A percentile compares a stretch with the other conserved stretches of the same genome.
These are phyloP conservation scores for Ophiostoma fasciatum DNA, from an alignment of 2,329 filamentous ascomycete species.

Conservation along the genomic window DNA sequence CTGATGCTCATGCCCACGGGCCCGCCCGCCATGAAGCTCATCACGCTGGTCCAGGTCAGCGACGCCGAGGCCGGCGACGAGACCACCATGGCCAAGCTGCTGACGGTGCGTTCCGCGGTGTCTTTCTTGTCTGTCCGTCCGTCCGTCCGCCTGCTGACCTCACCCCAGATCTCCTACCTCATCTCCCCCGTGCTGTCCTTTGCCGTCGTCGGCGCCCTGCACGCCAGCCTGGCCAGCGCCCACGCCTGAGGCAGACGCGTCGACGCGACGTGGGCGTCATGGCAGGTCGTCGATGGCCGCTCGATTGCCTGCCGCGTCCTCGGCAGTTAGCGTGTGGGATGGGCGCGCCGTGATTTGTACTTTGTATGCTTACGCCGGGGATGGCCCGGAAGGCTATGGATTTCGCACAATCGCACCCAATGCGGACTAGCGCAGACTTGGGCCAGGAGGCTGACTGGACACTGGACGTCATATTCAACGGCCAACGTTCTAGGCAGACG, in stretches of 20 bases:
- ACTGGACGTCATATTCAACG: too few relatives aligned
- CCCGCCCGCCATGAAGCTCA: slow-evolving; percentile 31
- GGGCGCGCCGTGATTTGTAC: too few relatives aligned
- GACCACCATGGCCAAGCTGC: slow-evolving; percentile 27
- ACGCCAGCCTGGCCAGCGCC: slow-evolving; percentile 16
- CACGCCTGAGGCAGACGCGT: slow-evolving; percentile 1
- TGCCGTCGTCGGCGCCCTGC: slow-evolving; percentile 21
- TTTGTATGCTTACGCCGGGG: too few relatives aligned
- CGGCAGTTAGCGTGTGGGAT: too few relatives aligned
- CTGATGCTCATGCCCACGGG: slow-evolving; percentile 34
- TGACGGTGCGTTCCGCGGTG: slow-evolving; percentile 21
- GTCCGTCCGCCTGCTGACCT: neutral
- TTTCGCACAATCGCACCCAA: too few relatives aligned
- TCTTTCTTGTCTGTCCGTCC: neutral
- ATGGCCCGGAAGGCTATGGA: too few relatives aligned
- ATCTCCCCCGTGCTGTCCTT: slow-evolving; percentile 23
- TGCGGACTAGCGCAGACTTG: too few relatives aligned
- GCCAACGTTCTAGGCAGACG: too few relatives aligned
- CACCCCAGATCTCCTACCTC: slow-evolving; percentile 21
- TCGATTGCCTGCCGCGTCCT: too few relatives aligned
- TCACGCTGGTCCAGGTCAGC: slow-evolving; percentile 29
- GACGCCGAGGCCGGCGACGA: slow-evolving; percentile 24
- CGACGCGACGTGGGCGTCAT: too few relatives aligned
- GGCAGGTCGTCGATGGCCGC: too few relatives aligned
- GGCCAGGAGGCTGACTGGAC: too few relatives aligned